Percentiles rank a stretch among this genome's conserved stretches.
Conservation (phyloP, 148 eudicot genomes). For the Vaccinium macrocarpon region DNA sequence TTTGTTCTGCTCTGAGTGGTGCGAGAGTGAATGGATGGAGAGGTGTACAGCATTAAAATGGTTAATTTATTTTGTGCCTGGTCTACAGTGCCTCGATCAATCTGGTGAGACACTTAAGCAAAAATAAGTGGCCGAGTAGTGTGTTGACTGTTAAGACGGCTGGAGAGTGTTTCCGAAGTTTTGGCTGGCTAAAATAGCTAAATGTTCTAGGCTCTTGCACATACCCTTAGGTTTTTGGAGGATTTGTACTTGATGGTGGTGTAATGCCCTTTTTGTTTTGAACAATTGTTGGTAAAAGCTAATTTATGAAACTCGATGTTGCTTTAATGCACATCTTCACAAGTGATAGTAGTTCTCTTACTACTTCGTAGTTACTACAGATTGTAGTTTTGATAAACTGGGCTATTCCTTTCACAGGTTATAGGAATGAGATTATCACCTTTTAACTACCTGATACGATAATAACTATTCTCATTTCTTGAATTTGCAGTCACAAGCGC, state of each 20-base stretch:
- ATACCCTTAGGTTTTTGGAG: not conserved
- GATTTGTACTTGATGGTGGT: not conserved
- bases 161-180: not conserved
- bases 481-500: constrained; percentile 34
- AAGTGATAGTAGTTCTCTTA: not conserved
- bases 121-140: not conserved
- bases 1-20: not conserved
- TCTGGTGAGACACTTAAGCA: not conserved
- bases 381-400: not conserved
- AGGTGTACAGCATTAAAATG: not conserved
- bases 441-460: not conserved
- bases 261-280: not conserved
- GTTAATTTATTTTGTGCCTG: not conserved
- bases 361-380: not conserved
- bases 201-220: not conserved
- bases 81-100: not conserved
- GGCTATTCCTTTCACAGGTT: not conserved
- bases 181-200: not conserved
- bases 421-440: not conserved
- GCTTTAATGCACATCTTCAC: not conserved
- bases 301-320: not conserved
- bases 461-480: not conserved
- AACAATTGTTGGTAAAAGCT: not conserved
- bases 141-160: not conserved
- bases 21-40: not conserved